Evolutionary conservation across 2,329 filamentous ascomycete species (phyloP).

Genomic region (Colletotrichum sp.): DNA sequence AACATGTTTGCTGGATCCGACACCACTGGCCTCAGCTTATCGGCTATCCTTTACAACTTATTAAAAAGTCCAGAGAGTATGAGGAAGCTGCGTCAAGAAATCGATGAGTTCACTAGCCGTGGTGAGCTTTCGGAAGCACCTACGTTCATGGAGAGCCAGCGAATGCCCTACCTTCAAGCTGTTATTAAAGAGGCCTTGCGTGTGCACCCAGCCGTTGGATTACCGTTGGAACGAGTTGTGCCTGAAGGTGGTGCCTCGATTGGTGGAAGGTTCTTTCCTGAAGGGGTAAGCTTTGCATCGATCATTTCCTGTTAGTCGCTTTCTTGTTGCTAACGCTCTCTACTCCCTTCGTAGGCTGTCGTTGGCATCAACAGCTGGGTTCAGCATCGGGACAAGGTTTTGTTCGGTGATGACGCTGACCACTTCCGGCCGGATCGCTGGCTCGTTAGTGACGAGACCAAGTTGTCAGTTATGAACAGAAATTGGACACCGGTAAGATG

Average conservation of each 20-base stretch:
- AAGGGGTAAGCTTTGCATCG: constrained; percentile 24
- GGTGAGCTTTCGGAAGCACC: constrained; percentile 22
- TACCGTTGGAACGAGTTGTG: constrained; percentile 55
- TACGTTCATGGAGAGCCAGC: constrained; percentile 41
- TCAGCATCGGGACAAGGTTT: constrained; percentile 33
- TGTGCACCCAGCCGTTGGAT: constrained; percentile 52
- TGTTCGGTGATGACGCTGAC: constrained; percentile 37
- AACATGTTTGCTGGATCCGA: constrained; percentile 46
- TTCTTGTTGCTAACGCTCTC: not conserved
- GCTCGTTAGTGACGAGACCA: constrained; percentile 32
- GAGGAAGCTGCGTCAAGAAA: constrained; percentile 28
- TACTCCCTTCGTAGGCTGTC: constrained; percentile 24
- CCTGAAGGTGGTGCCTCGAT: constrained; percentile 48
- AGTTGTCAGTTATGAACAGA: constrained; percentile 30
- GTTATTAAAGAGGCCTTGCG: constrained; percentile 59
- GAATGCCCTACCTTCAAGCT: constrained; percentile 56
- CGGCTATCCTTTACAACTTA: constrained; percentile 48
- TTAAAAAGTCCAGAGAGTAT: constrained; percentile 33
- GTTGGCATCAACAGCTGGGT: constrained; percentile 43
- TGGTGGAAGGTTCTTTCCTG: constrained; percentile 33
- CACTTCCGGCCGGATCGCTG: constrained; percentile 47
- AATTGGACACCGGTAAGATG: not conserved
- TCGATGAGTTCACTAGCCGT: constrained; percentile 15
- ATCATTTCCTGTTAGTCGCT: not conserved
- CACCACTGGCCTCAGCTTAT: constrained; percentile 54